Percentiles rank a stretch among this genome's conserved stretches.
Evolutionary conservation across 495 filamentous ascomycete genomes (phyloP).

Genomic region (Talaromyces adpressus): DNA sequence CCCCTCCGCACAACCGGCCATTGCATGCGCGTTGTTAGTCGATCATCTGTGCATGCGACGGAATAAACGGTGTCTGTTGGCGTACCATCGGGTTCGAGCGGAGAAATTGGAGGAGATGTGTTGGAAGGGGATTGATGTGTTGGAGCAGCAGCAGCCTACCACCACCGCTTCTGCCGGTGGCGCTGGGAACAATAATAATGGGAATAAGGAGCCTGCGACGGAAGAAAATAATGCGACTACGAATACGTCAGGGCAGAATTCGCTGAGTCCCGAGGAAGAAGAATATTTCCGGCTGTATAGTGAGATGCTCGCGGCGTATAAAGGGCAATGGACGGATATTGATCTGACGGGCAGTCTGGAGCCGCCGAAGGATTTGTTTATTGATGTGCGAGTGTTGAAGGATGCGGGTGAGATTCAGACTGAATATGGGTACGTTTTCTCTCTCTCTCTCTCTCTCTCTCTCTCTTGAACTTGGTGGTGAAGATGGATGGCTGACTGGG

Average conservation of each 20-base stretch:
- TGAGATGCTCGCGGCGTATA: conserved; percentile 90
- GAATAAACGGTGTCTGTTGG: conserved; percentile 93
- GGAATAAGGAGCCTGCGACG: neutral
- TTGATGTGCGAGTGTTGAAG: conserved; percentile 93
- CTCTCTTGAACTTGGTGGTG: neutral
- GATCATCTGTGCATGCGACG: conserved; percentile 92
- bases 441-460: conserved; percentile 5
- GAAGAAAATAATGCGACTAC: conserved; percentile 11
- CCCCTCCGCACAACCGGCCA: conserved; percentile 74
- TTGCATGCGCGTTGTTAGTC: conserved; percentile 81
- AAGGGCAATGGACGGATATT: conserved; percentile 98
- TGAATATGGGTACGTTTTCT: conserved; percentile 79
- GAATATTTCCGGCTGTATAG: conserved; percentile 89
- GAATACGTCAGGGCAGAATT: conserved; percentile 51
- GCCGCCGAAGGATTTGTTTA: conserved; percentile 91
- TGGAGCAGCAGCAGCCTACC: conserved; percentile 49
- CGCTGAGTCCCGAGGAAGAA: conserved; percentile 92
- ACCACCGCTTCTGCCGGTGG: neutral
- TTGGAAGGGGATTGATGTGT: conserved; percentile 80
- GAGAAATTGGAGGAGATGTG: conserved; percentile 92
- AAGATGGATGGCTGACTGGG: neutral
- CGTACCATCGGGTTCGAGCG: conserved; percentile 83
- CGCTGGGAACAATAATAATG: conserved; percentile 13
- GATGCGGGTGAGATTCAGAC: conserved; percentile 99
- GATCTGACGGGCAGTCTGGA: conserved; percentile 94